Base-by-base conservation (phyloP, 371 early-diverging fungal genomes). In the Gilbertella persicaria region DNA sequence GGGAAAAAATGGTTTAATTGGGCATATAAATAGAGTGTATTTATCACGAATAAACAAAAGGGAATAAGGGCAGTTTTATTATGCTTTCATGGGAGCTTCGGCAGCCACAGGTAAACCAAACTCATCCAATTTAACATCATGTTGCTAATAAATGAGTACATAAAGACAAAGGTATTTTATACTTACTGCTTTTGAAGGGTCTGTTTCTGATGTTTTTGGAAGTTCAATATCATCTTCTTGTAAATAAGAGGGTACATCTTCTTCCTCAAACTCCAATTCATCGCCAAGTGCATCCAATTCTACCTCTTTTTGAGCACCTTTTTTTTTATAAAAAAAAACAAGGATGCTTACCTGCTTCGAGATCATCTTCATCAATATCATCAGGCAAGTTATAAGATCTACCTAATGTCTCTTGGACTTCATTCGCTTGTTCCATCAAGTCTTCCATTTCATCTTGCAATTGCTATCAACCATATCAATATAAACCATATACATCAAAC, bases 361-460 rank as follows among this genome's bases (percentile, higher is more conserved):
- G 69, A 45, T 98, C 97, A n/a, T 82, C 90, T 54, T 97, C 98
- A 51, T 98, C 95, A 48, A 98, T 69, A 46, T 95, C 96, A 30
- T 96, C 97, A 5, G 98, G 97, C 14, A 95, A 58, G 21, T 88
- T 89, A 69, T 97, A 97, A 9, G 92, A 87, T 53, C 96, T 75
- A 13, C 93, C 93, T 53, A 98, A 65, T 14, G 91, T 78, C 69
- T 98, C 97, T 73, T 98, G 97, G 13, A 98, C 80, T 59, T 97
- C 98, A 69, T 93, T 95, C 10, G 97, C 93, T 61, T 89, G 90
- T 33, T 96, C 96, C 70, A 98, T 69, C 50, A 97, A 73, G 59
- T 98, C 98, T 46, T 94, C 94, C 92, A 97, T 92, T 57, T 98
- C 98, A 60, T 97, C 97, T 83, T 96, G 97, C 53, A 97, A 75